Evolutionary conservation across 371 early-diverging fungal genomes (phyloP).

Genomic region (Mortierella sp.): DNA sequence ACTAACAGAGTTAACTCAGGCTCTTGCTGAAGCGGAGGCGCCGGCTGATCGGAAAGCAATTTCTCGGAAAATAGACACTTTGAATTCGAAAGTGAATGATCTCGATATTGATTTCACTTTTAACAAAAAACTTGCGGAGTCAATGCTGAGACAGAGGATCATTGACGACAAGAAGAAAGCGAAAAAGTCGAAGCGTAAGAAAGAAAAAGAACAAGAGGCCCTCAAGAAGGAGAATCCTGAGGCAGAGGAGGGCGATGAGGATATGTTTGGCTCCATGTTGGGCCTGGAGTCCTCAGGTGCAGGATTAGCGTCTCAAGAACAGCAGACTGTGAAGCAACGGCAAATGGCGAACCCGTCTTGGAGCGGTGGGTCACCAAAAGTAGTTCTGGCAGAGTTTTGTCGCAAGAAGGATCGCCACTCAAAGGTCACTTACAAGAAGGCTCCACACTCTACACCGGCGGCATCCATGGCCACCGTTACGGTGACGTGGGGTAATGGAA

Average conservation of each 20-base stretch:
- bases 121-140: slow-evolving; percentile 59
- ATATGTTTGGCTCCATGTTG: slow-evolving; percentile 50
- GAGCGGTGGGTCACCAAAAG: slow-evolving; percentile 65
- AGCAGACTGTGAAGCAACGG: slow-evolving; percentile 35
- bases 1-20: slow-evolving; percentile 27
- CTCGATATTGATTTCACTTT: slow-evolving; percentile 67
- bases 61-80: slow-evolving; percentile 58
- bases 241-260: slow-evolving; percentile 14
- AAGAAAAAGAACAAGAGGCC: slow-evolving; percentile 35
- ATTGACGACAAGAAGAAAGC: slow-evolving; percentile 55
- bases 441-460: slow-evolving; percentile 17
- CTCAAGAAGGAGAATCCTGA: slow-evolving; percentile 13
- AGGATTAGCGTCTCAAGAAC: neutral
- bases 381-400: slow-evolving; percentile 53
- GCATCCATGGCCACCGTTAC: slow-evolving; percentile 39
- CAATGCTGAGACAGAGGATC: slow-evolving; percentile 44
- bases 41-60: slow-evolving; percentile 56
- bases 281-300: slow-evolving; percentile 27
- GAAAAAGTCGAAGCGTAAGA: slow-evolving; percentile 45
- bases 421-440: slow-evolving; percentile 35
- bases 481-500: slow-evolving; percentile 50
- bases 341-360: slow-evolving; percentile 57
- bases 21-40: slow-evolving; percentile 49
- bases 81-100: slow-evolving; percentile 62
- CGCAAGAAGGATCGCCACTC: slow-evolving; percentile 54